Percentiles rank a stretch among this genome's conserved stretches.
These are phyloP conservation scores for Trypanosoma boissoni DNA, from an alignment of 208 protist genomes.

Conservation along the genomic window DNA sequence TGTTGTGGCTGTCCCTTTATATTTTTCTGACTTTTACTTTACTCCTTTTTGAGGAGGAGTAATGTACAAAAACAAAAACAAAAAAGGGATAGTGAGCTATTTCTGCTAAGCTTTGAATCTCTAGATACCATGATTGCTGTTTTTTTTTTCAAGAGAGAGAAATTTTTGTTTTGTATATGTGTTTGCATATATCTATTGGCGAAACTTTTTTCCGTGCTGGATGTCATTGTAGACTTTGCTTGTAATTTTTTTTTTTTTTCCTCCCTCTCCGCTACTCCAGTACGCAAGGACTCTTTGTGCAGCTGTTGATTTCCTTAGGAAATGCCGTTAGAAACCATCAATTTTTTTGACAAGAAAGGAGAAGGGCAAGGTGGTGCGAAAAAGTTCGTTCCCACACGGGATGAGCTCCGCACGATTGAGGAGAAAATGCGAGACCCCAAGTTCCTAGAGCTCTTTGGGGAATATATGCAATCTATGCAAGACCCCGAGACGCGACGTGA, in stretches of 20 bases:
- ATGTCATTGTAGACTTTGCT: no score
- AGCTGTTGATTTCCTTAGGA: neutral
- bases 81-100: no score
- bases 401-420: slow-evolving; percentile 73
- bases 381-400: slow-evolving; percentile 68
- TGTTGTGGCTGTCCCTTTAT: neutral
- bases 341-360: slow-evolving; percentile 28
- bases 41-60: no score
- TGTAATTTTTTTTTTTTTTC: slow-evolving; percentile 3
- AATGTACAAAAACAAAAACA: no score
- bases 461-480: slow-evolving; percentile 85
- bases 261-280: neutral
- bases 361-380: slow-evolving; percentile 14
- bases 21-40: slow-evolving; percentile 9
- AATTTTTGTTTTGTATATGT: no score
- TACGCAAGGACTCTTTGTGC: neutral
- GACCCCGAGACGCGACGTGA: slow-evolving; percentile 83
- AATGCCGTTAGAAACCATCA: slow-evolving; percentile 72
- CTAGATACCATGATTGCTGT: no score
- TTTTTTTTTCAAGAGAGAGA: no score
- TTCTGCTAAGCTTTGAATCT: no score
- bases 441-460: slow-evolving; percentile 82
- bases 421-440: slow-evolving; percentile 90
- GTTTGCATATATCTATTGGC: no score
- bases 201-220: no score